Conservation (phyloP, 1,284 basidiomycete genomes). For the Boletus holoroseus region DNA sequence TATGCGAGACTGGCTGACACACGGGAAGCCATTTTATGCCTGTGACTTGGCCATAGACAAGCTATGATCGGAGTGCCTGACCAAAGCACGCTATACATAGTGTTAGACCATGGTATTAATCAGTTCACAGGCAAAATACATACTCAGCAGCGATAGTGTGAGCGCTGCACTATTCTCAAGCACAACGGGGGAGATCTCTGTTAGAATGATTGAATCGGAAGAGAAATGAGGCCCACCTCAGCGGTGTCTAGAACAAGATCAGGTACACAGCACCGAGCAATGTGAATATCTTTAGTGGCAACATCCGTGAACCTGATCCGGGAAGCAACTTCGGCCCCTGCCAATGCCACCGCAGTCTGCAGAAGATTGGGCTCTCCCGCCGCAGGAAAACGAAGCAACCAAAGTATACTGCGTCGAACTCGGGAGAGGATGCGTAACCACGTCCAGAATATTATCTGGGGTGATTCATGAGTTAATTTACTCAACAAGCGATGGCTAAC, state of each 20-base stretch:
- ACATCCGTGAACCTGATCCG: slow-evolving; percentile 57
- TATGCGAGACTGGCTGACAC: slow-evolving; percentile 54
- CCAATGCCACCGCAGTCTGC: slow-evolving; percentile 47
- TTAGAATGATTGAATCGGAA: background rate
- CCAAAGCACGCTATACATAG: slow-evolving; percentile 46
- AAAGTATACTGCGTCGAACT: slow-evolving; percentile 52
- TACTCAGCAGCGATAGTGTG: slow-evolving; percentile 60
- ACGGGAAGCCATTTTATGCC: slow-evolving; percentile 57
- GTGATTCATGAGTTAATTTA: slow-evolving; percentile 4
- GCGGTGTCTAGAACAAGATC: slow-evolving; percentile 61
- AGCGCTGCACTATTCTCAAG: slow-evolving; percentile 46
- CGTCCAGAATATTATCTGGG: slow-evolving; percentile 45
- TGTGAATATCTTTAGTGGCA: slow-evolving; percentile 49
- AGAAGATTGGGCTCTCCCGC: slow-evolving; percentile 51
- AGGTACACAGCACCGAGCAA: slow-evolving; percentile 49
- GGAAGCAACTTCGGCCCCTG: slow-evolving; percentile 47
- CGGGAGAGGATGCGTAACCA: slow-evolving; percentile 53
- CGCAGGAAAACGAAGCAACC: slow-evolving; percentile 57
- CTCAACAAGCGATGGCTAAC: slow-evolving; percentile 3
- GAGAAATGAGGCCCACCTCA: slow-evolving; percentile 37
- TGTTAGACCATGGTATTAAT: slow-evolving; percentile 7
- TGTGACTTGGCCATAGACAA: slow-evolving; percentile 52
- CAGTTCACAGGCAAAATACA: slow-evolving; percentile 17
- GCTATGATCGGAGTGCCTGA: slow-evolving; percentile 57
- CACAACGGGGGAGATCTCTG: background rate